phyloP scores from a whole-genome alignment of 805 yeast species.

The Hermanozyma aechmeae region DNA sequence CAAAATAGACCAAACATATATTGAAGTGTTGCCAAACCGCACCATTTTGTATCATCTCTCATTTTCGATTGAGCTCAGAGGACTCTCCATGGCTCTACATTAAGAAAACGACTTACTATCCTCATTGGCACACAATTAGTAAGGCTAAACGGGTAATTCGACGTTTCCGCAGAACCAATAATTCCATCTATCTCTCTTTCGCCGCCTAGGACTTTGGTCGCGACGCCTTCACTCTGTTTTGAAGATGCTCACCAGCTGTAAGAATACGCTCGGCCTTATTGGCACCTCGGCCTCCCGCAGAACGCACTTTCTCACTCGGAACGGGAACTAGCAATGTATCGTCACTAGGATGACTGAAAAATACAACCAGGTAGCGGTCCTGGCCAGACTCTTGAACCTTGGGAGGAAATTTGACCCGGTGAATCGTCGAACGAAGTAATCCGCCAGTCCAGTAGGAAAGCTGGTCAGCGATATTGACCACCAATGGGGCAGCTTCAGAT shows the following conservation, averaged over 20 bases:
- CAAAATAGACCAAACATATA: no score
- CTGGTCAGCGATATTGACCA: constrained; percentile 74
- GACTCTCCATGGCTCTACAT: no score
- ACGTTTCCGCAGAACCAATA: no score
- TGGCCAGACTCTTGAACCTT: constrained; percentile 41
- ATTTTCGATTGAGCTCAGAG: no score
- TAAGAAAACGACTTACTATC: no score
- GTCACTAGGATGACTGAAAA: constrained; percentile 71
- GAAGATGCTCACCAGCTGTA: constrained; percentile 63
- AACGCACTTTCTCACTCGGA: constrained; percentile 46
- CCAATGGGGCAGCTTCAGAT: constrained; percentile 57
- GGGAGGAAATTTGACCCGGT: constrained; percentile 58
- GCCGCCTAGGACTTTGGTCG: no score
- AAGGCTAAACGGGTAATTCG: no score
- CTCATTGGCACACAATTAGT: no score
- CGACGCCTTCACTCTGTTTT: constrained; percentile 13
- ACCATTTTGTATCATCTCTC: no score
- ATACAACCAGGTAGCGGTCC: constrained; percentile 71
- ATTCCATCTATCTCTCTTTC: no score
- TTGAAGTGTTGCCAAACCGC: no score
- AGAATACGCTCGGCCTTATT: constrained; percentile 33
- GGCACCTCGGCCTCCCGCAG: constrained; percentile 36
- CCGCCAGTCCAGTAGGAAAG: constrained; percentile 79
- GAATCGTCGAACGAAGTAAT: constrained; percentile 61
- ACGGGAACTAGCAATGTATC: constrained; percentile 59